A percentile compares a stretch with the other conserved stretches of the same genome.
Evolutionary conservation across 305 asterid species (phyloP).

Genomic region (Fraxinus sp.): DNA sequence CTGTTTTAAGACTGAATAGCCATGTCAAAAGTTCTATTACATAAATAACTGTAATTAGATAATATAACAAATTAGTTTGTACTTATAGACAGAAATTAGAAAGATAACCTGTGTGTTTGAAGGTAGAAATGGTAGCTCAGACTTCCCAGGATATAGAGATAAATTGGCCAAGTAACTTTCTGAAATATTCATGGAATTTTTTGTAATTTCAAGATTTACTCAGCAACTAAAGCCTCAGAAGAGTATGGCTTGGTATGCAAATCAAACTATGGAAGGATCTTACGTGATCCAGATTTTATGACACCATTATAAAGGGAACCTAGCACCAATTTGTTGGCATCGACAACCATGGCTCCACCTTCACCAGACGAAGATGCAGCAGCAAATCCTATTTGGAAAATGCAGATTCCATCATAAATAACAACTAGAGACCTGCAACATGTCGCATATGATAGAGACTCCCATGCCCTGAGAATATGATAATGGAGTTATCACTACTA

Average conservation of each 20-base stretch:
- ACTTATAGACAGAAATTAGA: slow-evolving; percentile 12
- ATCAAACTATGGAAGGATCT: slow-evolving; percentile 30
- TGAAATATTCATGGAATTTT: slow-evolving; percentile 35
- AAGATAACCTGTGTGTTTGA: slow-evolving; percentile 72
- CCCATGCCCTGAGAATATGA: slow-evolving; percentile 75
- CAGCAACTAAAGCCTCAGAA: slow-evolving; percentile 16
- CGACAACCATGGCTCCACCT: slow-evolving; percentile 50
- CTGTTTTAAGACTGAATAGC: background rate
- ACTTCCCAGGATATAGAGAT: slow-evolving; percentile 89
- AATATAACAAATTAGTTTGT: background rate
- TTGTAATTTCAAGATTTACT: slow-evolving; percentile 15
- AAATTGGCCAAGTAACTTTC: slow-evolving; percentile 97
- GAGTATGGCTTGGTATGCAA: slow-evolving; percentile 5
- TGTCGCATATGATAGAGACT: slow-evolving; percentile 72
- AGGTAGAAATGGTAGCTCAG: slow-evolving; percentile 89
- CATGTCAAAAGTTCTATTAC: background rate
- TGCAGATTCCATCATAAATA: slow-evolving; percentile 65
- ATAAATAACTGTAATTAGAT: slow-evolving; percentile 1
- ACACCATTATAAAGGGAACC: slow-evolving; percentile 76
- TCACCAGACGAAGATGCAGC: slow-evolving; percentile 42
- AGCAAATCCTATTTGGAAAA: slow-evolving; percentile 79
- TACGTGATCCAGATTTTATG: slow-evolving; percentile 76
- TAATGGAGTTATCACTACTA: slow-evolving; percentile 21
- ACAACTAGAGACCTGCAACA: slow-evolving; percentile 83
- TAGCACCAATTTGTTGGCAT: slow-evolving; percentile 52